phyloP scores from a whole-genome alignment of 805 yeast genomes.

The Lachancea meyersii region DNA sequence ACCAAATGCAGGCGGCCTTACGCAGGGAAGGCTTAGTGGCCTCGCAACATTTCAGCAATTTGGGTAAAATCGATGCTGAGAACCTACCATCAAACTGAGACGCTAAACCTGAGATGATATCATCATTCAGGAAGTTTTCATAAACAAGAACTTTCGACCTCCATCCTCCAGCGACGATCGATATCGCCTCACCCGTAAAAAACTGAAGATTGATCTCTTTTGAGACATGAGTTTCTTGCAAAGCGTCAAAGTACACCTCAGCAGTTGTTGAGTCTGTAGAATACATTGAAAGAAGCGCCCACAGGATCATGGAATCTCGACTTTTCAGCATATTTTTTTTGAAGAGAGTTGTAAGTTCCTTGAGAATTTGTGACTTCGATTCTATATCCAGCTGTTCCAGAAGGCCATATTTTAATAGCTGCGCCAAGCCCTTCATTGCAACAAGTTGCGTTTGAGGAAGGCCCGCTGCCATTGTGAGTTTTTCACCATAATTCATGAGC shows the following conservation, averaged over 20 bases:
- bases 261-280: slow-evolving; percentile 25
- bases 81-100: not conserved
- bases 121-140: slow-evolving; percentile 42
- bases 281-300: slow-evolving; percentile 49
- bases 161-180: slow-evolving; percentile 73
- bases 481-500: not conserved
- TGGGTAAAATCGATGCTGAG: slow-evolving; percentile 35
- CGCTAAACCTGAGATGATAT: not conserved
- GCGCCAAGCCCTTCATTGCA: slow-evolving; percentile 19
- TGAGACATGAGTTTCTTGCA: slow-evolving; percentile 55
- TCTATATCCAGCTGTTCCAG: slow-evolving; percentile 17
- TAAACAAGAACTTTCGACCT: slow-evolving; percentile 48
- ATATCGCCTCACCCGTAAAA: slow-evolving; percentile 77
- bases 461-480: not conserved
- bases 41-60: slow-evolving; percentile 47
- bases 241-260: slow-evolving; percentile 36
- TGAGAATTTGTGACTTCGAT: slow-evolving; percentile 20
- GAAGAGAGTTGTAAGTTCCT: slow-evolving; percentile 27
- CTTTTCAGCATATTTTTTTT: slow-evolving; percentile 44
- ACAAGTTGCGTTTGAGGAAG: not conserved
- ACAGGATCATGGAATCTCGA: slow-evolving; percentile 52
- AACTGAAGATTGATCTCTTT: slow-evolving; percentile 74
- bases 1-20: slow-evolving; percentile 78
- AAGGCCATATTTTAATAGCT: slow-evolving; percentile 37
- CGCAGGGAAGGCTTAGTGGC: slow-evolving; percentile 69